A percentile compares a stretch with the other conserved stretches of the same genome.
Conservation (phyloP, 1,139 yeast genomes). For the Yamadazyma epiphylla region DNA sequence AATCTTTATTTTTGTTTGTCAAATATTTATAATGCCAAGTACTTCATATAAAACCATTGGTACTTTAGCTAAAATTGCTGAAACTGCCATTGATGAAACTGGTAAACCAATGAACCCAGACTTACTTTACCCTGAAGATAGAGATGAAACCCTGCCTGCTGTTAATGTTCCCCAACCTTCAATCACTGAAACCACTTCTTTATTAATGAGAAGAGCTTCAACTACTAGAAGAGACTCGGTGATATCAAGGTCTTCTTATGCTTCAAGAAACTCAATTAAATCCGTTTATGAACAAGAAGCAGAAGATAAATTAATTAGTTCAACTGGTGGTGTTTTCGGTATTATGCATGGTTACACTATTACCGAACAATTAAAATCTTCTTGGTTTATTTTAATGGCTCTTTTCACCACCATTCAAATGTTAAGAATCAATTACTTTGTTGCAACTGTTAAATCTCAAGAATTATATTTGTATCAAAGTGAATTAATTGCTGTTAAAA, state of each 20-base stretch:
- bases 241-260: slow-evolving; percentile 28
- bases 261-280: slow-evolving; percentile 35
- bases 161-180: slow-evolving; percentile 29
- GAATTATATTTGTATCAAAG: slow-evolving; percentile 56
- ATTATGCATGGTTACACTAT: slow-evolving; percentile 66
- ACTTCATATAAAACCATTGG: slow-evolving; percentile 72
- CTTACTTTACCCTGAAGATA: slow-evolving; percentile 33
- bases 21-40: slow-evolving; percentile 72
- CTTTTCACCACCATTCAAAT: slow-evolving; percentile 79
- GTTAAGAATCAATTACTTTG: slow-evolving; percentile 87
- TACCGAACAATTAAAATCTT: slow-evolving; percentile 61
- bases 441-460: slow-evolving; percentile 81
- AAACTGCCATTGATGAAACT: slow-evolving; percentile 66
- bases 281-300: slow-evolving; percentile 65
- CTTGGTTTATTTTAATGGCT: slow-evolving; percentile 79
- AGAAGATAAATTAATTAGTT: slow-evolving; percentile 49
- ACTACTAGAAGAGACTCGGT: slow-evolving; percentile 33
- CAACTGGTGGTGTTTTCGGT: slow-evolving; percentile 82
- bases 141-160: slow-evolving; percentile 15
- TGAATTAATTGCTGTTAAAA: slow-evolving; percentile 48
- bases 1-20: slow-evolving; percentile 66
- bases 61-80: slow-evolving; percentile 61
- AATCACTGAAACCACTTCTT: slow-evolving; percentile 39
- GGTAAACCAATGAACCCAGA: slow-evolving; percentile 47
- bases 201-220: slow-evolving; percentile 36